A percentile compares a stretch with the other conserved stretches of the same genome.
phyloP scores from a whole-genome alignment of 176 grass and related monocot genomes.

The Triticum aestivum region DNA sequence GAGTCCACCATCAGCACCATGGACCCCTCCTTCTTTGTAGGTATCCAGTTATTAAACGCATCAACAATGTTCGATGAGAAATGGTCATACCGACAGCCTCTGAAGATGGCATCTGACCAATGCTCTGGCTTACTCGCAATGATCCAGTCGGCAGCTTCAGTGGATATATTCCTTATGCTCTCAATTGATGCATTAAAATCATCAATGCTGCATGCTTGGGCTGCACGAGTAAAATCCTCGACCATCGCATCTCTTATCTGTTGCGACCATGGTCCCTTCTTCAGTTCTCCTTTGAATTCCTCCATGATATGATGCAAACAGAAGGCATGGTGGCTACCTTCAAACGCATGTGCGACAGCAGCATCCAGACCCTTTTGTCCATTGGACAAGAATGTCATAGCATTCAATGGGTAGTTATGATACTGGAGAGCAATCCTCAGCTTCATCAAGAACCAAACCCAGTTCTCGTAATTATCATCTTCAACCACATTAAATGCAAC shows the following conservation, averaged over 20 bases:
- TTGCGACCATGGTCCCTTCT: slow-evolving; percentile 72
- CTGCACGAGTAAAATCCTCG: slow-evolving; percentile 88
- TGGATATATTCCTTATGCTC: slow-evolving; percentile 83
- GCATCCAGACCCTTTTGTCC: slow-evolving; percentile 81
- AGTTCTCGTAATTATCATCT: slow-evolving; percentile 87
- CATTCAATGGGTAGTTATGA: slow-evolving; percentile 38
- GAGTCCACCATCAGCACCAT: slow-evolving; percentile 86
- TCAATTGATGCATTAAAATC: slow-evolving; percentile 93
- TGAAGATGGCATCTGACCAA: slow-evolving; percentile 97
- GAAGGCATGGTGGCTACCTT: slow-evolving; percentile 75
- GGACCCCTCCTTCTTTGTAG: slow-evolving; percentile 77
- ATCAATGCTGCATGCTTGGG: slow-evolving; percentile 78
- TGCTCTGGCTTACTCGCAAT: slow-evolving; percentile 89
- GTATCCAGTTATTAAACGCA: slow-evolving; percentile 95
- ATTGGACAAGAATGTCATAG: slow-evolving; percentile 81
- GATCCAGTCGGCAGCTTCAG: slow-evolving; percentile 87
- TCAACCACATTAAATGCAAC: slow-evolving; percentile 93
- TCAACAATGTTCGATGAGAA: slow-evolving; percentile 90
- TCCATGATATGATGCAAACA: slow-evolving; percentile 90
- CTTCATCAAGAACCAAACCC: slow-evolving; percentile 92
- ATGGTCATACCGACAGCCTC: slow-evolving; percentile 85
- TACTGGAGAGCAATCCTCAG: slow-evolving; percentile 70
- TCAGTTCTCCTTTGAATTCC: slow-evolving; percentile 86
- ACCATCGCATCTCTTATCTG: slow-evolving; percentile 85
- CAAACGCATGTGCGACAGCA: slow-evolving; percentile 84